These are phyloP conservation scores for Microascus cirrosus DNA, from an alignment of 2,329 filamentous ascomycete genomes.

Conservation along the genomic window DNA sequence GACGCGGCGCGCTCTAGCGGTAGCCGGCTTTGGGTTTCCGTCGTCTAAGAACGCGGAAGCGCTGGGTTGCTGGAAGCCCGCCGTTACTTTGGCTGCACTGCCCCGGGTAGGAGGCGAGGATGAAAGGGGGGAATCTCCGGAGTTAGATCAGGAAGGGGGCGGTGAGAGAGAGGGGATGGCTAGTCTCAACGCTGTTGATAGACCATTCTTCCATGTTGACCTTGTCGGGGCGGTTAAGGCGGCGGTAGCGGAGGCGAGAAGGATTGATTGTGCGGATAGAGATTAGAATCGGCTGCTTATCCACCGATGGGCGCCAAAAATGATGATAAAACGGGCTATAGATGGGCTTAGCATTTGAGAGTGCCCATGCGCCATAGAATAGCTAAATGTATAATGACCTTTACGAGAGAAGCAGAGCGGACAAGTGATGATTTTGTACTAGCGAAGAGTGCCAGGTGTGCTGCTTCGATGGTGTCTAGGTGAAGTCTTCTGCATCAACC, in stretches of 20 bases:
- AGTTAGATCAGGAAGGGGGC: not conserved
- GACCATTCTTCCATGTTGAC: constrained; percentile 42
- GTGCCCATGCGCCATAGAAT: too few species aligned
- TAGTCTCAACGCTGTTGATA: constrained; percentile 32
- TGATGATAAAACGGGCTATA: too few species aligned
- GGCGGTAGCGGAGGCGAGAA: constrained; percentile 22
- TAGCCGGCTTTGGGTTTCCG: constrained; percentile 39
- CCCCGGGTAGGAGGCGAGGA: not conserved
- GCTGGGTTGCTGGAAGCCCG: not conserved
- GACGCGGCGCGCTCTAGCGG: constrained; percentile 43
- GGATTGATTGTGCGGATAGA: not conserved
- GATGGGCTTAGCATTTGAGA: too few species aligned
- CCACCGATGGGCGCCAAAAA: too few species aligned
- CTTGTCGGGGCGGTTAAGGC: constrained; percentile 36
- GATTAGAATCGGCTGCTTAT: not conserved
- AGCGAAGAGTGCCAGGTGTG: too few species aligned
- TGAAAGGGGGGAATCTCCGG: constrained; percentile 10
- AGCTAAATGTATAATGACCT: too few species aligned
- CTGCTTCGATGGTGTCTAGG: too few species aligned
- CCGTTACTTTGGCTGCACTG: not conserved
- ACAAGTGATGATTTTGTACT: too few species aligned
- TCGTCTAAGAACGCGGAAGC: not conserved
- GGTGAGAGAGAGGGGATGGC: constrained; percentile 12
- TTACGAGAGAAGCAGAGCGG: too few species aligned
- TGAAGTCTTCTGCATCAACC: too few species aligned